Evolutionary conservation across 164 flowering plant species (phyloP).

Genomic region (Vitis rotundifolia): DNA sequence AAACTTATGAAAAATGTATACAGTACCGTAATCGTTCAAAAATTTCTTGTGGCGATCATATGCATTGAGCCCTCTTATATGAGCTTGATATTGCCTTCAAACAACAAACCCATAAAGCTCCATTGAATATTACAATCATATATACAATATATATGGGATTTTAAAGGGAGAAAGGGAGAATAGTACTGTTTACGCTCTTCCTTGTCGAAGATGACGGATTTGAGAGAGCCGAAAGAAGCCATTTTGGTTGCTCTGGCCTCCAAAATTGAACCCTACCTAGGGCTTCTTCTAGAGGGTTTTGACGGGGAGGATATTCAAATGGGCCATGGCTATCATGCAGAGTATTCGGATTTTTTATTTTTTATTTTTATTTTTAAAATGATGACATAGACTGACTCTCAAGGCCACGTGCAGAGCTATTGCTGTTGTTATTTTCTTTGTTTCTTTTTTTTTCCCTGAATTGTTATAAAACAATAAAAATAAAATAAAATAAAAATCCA

Average conservation of each 20-base stretch:
- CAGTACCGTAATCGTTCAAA: constrained; percentile 73
- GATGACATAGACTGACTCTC: too few relatives aligned
- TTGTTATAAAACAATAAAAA: too few relatives aligned
- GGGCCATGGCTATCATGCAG: too few relatives aligned
- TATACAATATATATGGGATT: background rate
- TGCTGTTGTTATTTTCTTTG: too few relatives aligned
- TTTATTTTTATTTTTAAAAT: too few relatives aligned
- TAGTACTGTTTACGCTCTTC: constrained; percentile 80
- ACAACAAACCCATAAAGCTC: background rate
- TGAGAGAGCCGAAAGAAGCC: constrained; percentile 65
- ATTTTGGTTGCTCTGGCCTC: constrained; percentile 15
- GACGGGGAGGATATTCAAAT: too few relatives aligned
- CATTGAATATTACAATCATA: background rate
- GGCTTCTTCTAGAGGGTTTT: too few relatives aligned
- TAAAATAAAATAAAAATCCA: too few relatives aligned
- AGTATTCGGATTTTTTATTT: too few relatives aligned
- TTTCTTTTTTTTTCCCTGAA: too few relatives aligned
- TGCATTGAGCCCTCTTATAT: constrained; percentile 83
- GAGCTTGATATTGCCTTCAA: constrained; percentile 88
- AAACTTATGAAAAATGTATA: background rate
- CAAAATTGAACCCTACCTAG: background rate
- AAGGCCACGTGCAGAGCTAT: too few relatives aligned
- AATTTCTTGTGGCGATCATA: constrained; percentile 94
- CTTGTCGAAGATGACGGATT: constrained; percentile 56
- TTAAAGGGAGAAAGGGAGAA: background rate